Evolutionary conservation across 495 filamentous ascomycete species (phyloP), one percentile per base, ranked within the genome.

Genomic region (Penicillium nucicola): DNA sequence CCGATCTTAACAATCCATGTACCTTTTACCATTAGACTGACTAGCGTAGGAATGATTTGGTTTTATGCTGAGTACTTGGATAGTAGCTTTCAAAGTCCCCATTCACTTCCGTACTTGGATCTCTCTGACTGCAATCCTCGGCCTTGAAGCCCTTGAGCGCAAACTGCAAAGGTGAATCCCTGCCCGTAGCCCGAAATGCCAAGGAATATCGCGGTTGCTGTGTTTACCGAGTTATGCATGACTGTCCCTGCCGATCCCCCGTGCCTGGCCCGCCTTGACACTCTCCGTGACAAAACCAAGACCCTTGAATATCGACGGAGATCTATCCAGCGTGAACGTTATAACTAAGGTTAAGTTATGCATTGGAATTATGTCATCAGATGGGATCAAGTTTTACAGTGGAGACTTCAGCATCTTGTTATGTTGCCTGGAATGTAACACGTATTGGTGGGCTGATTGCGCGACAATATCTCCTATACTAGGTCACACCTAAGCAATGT

Each of bases 161-260:
- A n/a, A n/a, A 22, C 20, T 22, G 20, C 5, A 22, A 22, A 22
- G n/a, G n/a, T 22, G 20, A 22, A 2, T 22, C 20, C 6, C 36
- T 13, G 13, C 0, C 11, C 22, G 13, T 10, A 20, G 13, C 18
- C 11, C 7, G 4, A 31, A 36, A 40, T 20, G 46, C 37, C 46
- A 50, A 50, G 39, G 30, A 12, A 48, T 41, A 17, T 36, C 48
- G 31, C 39, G 34, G 31, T 32, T 25, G 23, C 25, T 43, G 42
- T 52, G 44, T 56, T 52, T 56, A 53, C 14, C 32, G 15, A 38
- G 49, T 42, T 52, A 55, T 54, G 38, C 38, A 47, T 39, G 35
- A 37, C 37, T 12, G 56, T 62, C 53, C 59, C 59, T 62, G 59
- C 52, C 56, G 59, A 60, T 62, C 59, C 49, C 48, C 56, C 53